Evolutionary conservation across 2,329 filamentous ascomycete species (phyloP), one percentile per base, ranked within the genome.

Genomic region (Purpureocillium lavendulum): DNA sequence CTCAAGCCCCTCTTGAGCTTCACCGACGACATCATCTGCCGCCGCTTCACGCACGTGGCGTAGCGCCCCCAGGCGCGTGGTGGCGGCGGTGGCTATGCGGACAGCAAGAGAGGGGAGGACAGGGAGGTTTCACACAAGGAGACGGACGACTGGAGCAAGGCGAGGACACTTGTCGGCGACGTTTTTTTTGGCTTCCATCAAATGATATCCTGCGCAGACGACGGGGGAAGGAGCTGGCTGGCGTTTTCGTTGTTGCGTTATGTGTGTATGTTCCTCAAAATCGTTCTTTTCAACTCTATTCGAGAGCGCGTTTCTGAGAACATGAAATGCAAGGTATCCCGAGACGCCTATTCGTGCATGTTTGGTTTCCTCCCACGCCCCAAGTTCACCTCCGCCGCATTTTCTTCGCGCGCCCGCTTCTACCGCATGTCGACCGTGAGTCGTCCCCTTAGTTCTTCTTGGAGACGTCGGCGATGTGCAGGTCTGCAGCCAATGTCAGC

Each of bases 251-350:
- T 10, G 21, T 26, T 26, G 21, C 21, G 21, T 26, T n/a, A 10
- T 26, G 21, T 35, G 29, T 37, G 26, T 21, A 29, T 41, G 52
- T 55, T 52, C 56, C 49, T 61, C 55, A 54, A 59, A 54, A 13
- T 59, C 50, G 55, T 53, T 58, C 53, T 56, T 52, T 58, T 57
- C 47, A 53, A 51, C 52, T 55, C 55, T 62, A 62, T 61, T 48
- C 55, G 58, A 61, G 57, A 51, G 57, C 53, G 52, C 53, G 50
- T 57, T n/a, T 56, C 56, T 57, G 57, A 62, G 55, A 58, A 62
- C 60, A 60, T 59, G 57, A 70, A 69, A 70, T 67, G 66, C 64
- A 69, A 69, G 65, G 64, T 69, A 68, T 69, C 66, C 69, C 66
- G 64, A 69, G 69, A 75, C 70, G 71, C 71, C 71, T 62, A 62